Percentiles rank a stretch among this genome's conserved stretches.
Evolutionary conservation across 2,329 filamentous ascomycete genomes (phyloP).

Genomic region (Blastomyces parvus): DNA sequence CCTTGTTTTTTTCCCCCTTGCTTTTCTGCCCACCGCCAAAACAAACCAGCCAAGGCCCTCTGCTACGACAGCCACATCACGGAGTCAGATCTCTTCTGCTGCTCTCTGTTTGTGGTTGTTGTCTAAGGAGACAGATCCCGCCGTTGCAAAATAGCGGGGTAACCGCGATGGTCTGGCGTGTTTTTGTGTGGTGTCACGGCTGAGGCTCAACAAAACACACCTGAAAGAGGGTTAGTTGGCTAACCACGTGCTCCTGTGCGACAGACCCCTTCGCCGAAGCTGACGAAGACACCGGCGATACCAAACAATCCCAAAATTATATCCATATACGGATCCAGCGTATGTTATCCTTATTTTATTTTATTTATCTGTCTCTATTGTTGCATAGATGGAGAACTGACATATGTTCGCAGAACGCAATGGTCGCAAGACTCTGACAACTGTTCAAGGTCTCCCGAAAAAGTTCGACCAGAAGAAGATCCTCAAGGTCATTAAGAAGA

Average conservation of each 20-base stretch:
- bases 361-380: background rate
- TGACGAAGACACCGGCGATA: constrained; percentile 97
- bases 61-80: background rate
- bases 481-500: constrained; percentile 99
- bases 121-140: constrained; percentile 2
- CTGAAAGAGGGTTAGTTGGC: background rate
- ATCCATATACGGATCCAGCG: constrained; percentile 99
- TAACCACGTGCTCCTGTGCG: constrained; percentile 19
- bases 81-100: background rate
- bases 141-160: constrained; percentile 27
- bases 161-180: constrained; percentile 16
- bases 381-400: constrained; percentile 16
- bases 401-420: constrained; percentile 68
- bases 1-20: constrained; percentile 2
- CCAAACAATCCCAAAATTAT: constrained; percentile 92
- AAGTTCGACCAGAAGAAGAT: constrained; percentile 99
- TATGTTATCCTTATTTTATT: constrained; percentile 46
- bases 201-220: background rate
- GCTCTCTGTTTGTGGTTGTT: background rate
- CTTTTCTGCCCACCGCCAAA: background rate
- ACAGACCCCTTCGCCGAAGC: constrained; percentile 99
- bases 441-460: constrained; percentile 95
- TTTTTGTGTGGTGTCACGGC: background rate
- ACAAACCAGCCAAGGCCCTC: background rate
- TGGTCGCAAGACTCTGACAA: constrained; percentile 99